phyloP scores from a whole-genome alignment of 2,329 filamentous ascomycete genomes.

The Colletotrichum lindemuthianum region DNA sequence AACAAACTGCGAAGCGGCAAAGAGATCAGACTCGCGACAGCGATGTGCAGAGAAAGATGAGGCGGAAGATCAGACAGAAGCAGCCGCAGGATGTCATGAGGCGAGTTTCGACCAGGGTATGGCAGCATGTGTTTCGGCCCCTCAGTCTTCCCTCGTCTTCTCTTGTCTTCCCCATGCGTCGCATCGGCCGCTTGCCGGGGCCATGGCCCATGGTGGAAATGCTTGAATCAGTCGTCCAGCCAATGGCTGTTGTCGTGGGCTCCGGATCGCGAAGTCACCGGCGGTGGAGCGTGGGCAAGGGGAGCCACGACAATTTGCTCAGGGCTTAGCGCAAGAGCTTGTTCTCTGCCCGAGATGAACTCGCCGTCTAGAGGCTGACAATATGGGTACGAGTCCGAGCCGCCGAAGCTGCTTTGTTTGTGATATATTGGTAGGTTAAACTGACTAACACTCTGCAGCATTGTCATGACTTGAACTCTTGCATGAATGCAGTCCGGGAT shows the following conservation, averaged over 20 bases:
- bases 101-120: slow-evolving; percentile 30
- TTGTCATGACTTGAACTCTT: too few species aligned
- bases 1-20: not conserved
- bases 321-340: slow-evolving; percentile 26
- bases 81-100: slow-evolving; percentile 29
- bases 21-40: slow-evolving; percentile 2
- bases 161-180: slow-evolving; percentile 4
- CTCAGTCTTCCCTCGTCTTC: not conserved
- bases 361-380: not conserved
- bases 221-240: slow-evolving; percentile 14
- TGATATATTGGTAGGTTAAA: too few species aligned
- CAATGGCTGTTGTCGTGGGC: slow-evolving; percentile 1
- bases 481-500: too few species aligned
- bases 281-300: slow-evolving; percentile 11
- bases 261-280: slow-evolving; percentile 16
- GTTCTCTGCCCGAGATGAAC: not conserved
- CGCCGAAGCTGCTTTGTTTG: too few species aligned
- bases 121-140: slow-evolving; percentile 12
- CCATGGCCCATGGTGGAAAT: slow-evolving; percentile 17
- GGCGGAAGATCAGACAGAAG: slow-evolving; percentile 35
- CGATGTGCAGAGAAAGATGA: slow-evolving; percentile 19
- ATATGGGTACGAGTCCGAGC: too few species aligned
- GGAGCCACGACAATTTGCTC: slow-evolving; percentile 5
- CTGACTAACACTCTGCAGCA: too few species aligned
- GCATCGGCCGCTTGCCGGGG: slow-evolving; percentile 1